Evolutionary conservation across 257 asterid species (phyloP).

Genomic region (Penstemon eatonii): DNA sequence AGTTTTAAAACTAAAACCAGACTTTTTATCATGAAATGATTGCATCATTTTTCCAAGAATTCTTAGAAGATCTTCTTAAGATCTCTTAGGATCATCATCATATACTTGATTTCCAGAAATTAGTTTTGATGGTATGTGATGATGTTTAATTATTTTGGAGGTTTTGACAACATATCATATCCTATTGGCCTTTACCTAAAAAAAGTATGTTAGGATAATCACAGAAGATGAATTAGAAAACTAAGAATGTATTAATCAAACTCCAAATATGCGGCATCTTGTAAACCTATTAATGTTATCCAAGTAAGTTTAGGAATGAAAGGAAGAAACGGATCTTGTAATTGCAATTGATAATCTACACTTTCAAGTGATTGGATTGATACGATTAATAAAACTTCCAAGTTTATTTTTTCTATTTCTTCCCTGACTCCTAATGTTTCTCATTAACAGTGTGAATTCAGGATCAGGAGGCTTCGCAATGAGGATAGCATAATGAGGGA

Average conservation of each 20-base stretch:
- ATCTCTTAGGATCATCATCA: neutral
- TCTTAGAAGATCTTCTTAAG: no score
- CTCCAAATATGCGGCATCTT: no score
- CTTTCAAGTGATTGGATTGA: neutral
- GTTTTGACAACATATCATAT: neutral
- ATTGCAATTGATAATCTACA: conserved; percentile 1
- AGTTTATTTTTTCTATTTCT: conserved; percentile 16
- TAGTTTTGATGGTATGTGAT: no score
- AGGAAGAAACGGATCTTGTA: conserved; percentile 4
- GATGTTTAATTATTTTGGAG: neutral
- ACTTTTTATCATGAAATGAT: neutral
- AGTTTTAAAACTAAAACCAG: neutral
- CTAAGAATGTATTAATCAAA: no score
- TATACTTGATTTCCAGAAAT: no score
- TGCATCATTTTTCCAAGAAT: no score
- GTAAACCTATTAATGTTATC: neutral
- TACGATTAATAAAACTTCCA: neutral
- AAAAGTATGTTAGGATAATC: no score
- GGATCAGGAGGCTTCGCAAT: conserved; percentile 71
- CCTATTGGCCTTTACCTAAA: neutral
- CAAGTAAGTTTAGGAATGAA: neutral
- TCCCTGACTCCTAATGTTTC: conserved; percentile 23
- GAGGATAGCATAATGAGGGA: conserved; percentile 73
- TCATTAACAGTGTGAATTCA: conserved; percentile 72
- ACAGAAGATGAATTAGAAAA: no score